Base-by-base conservation (phyloP, 176 grass and related monocot species). In the Aegilops tauschii region DNA sequence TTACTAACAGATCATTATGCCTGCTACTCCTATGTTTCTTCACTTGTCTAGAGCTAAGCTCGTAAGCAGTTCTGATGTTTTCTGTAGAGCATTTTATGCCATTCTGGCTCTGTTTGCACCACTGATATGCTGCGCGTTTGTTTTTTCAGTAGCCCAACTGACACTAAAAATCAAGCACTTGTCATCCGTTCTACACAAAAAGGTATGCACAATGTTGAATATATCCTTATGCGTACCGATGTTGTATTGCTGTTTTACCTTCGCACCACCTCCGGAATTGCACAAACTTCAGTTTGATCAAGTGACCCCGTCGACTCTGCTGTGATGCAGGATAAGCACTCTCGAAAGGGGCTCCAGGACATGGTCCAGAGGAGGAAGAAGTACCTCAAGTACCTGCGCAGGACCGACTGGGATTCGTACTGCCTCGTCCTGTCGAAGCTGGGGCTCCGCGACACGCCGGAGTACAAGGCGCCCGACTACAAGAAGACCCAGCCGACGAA, bases 291-390 rank as follows among this genome's bases (percentile, higher is more conserved):
- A 44, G 80, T 88, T 65, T 5, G 3, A 1, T 28, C 21, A 73
- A 82, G 36, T 85, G 65, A 69, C 39, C 5, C 44, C 49, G 77
- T 50, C 14, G 3, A 18, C 3, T 18, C 0, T 54, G 1, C 31
- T 72, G 13, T 27, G 30, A 39, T 69, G 10, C 82, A 99, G 97
- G 97, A 99, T 80, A 99, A 96, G 79, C 97, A 98, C 85, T 98
- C 97, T 1, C 90, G 79, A 73, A 98, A 96, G 82, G 97, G 97
- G 37, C 92, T 98, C 37, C 88, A 90, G 76, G 90, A 96, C 69
- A 98, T 98, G 97, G 92, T 98, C 83, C 94, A 98, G 56, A 93
- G 82, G 61, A 96, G 97, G 82, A 98, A 96, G 90, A 96, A 98
- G 39, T 90, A 91, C 81, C 90, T 98, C 61, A 96, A 93, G 56